Conservation (phyloP, 1,139 yeast genomes). For the Zygotorulaspora mrakii region DNA sequence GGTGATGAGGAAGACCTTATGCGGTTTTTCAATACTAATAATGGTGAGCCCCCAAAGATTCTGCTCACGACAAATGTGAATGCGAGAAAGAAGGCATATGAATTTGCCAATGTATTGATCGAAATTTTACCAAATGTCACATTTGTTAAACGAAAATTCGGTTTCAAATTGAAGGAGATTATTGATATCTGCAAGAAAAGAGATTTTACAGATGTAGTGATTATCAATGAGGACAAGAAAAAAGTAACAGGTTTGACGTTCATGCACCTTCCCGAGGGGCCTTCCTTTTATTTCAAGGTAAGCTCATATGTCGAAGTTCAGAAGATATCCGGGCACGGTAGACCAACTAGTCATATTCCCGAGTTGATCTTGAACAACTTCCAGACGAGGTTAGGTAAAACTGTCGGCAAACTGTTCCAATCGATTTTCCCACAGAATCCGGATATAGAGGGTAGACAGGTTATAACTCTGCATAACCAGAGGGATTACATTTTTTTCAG, state of each 20-base stretch:
- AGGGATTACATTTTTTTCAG: conserved; percentile 93
- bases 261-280: conserved; percentile 91
- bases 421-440: conserved; percentile 89
- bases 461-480: conserved; percentile 90
- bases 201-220: conserved; percentile 80
- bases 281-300: conserved; percentile 85
- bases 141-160: conserved; percentile 81
- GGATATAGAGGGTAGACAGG: conserved; percentile 92
- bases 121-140: conserved; percentile 83
- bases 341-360: conserved; percentile 85
- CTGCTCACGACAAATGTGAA: conserved; percentile 82
- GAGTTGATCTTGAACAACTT: conserved; percentile 89
- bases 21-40: conserved; percentile 28
- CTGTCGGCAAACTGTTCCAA: conserved; percentile 89
- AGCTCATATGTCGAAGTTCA: conserved; percentile 76
- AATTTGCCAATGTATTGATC: conserved; percentile 80
- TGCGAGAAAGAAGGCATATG: conserved; percentile 84
- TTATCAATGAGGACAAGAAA: conserved; percentile 91
- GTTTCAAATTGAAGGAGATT: conserved; percentile 81
- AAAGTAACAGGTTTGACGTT: conserved; percentile 87
- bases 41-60: conserved; percentile 60
- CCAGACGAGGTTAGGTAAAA: conserved; percentile 84
- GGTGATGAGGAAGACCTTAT: conserved; percentile 65
- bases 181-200: conserved; percentile 76
- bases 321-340: conserved; percentile 80